Evolutionary conservation across 176 grass and related monocot genomes (phyloP).

Genomic region (Otatea glauca): DNA sequence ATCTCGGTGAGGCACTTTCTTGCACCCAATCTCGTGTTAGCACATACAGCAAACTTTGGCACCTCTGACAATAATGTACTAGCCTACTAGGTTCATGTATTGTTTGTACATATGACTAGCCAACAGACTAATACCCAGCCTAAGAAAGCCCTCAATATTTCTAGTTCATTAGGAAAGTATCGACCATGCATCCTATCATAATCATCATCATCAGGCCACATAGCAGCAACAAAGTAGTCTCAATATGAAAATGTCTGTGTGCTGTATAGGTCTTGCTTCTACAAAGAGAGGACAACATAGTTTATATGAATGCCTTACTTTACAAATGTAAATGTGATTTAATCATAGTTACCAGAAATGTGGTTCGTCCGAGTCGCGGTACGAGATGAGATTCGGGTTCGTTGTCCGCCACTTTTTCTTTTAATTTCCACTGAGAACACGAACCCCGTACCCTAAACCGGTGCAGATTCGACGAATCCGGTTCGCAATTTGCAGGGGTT

Average conservation of each 20-base stretch:
- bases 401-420: no score
- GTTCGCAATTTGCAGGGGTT: no score
- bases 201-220: conserved; percentile 1
- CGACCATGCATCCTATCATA: conserved; percentile 5
- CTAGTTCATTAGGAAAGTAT: conserved; percentile 32
- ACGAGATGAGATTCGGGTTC: no score
- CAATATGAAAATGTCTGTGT: neutral
- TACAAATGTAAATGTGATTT: conserved; percentile 41
- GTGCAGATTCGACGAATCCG: no score
- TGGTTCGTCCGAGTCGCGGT: no score
- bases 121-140: neutral
- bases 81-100: conserved; percentile 1
- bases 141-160: neutral
- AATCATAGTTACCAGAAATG: neutral
- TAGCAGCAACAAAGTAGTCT: conserved; percentile 12
- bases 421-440: no score
- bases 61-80: neutral
- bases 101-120: conserved; percentile 4
- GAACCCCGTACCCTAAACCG: no score
- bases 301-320: conserved; percentile 46
- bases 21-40: neutral
- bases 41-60: neutral
- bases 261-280: neutral
- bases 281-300: conserved; percentile 24
- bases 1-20: neutral